These are phyloP conservation scores for Knoxdaviesia proteae DNA, from an alignment of 2,329 filamentous ascomycete genomes.

Conservation along the genomic window DNA sequence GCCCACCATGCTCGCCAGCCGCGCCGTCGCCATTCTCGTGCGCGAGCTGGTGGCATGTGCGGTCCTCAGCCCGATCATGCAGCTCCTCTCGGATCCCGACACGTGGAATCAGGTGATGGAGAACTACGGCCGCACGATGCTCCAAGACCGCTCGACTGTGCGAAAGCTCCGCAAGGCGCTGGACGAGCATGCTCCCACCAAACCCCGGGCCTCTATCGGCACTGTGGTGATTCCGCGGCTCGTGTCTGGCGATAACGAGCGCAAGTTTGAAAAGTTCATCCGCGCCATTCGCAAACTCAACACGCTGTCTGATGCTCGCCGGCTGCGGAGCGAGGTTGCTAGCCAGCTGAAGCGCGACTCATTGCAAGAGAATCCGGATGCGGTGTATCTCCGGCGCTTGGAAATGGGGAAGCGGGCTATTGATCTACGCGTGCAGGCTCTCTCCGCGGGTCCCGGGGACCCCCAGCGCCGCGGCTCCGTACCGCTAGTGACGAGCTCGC, in stretches of 20 bases:
- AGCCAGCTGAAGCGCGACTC: slow-evolving; percentile 80
- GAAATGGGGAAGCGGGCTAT: slow-evolving; percentile 82
- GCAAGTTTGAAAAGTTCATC: slow-evolving; percentile 87
- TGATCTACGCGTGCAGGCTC: slow-evolving; percentile 69
- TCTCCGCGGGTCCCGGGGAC: slow-evolving; percentile 44
- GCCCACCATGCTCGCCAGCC: slow-evolving; percentile 51
- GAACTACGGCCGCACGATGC: slow-evolving; percentile 61
- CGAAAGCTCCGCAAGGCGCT: slow-evolving; percentile 76
- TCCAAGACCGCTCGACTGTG: slow-evolving; percentile 91
- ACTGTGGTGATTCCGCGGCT: slow-evolving; percentile 52
- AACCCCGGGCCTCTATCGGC: slow-evolving; percentile 14
- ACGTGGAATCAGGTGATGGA: slow-evolving; percentile 97
- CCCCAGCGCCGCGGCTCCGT: slow-evolving; percentile 9
- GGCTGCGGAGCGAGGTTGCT: slow-evolving; percentile 78
- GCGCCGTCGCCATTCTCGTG: slow-evolving; percentile 60
- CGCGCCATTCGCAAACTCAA: slow-evolving; percentile 72
- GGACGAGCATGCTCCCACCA: slow-evolving; percentile 82
- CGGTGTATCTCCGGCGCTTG: slow-evolving; percentile 66
- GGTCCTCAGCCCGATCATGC: slow-evolving; percentile 65
- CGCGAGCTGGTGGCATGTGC: slow-evolving; percentile 85
- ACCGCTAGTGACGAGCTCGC: slow-evolving; percentile 6
- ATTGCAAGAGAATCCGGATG: slow-evolving; percentile 58
- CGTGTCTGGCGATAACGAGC: slow-evolving; percentile 64
- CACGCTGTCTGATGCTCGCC: slow-evolving; percentile 77
- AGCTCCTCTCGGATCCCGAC: slow-evolving; percentile 72